Conservation (phyloP, 2,329 filamentous ascomycete species). For the Aspergillus nomiae region DNA sequence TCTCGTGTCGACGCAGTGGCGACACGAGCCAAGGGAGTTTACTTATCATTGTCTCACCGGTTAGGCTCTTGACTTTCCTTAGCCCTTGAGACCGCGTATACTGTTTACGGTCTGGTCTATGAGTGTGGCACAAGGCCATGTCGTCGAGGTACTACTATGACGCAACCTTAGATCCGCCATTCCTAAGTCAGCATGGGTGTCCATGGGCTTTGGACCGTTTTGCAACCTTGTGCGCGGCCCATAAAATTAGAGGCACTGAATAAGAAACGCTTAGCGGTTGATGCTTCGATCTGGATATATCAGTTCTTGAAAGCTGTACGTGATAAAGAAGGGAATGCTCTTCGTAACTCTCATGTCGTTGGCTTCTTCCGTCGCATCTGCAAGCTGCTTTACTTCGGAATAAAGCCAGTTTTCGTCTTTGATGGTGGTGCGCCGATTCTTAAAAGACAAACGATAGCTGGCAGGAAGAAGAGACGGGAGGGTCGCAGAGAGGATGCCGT, state of each 20-base stretch:
- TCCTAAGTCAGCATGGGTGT: conserved; percentile 73
- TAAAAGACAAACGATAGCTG: conserved; percentile 86
- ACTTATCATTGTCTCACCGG: not conserved
- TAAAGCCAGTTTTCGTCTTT: conserved; percentile 96
- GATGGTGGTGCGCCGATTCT: conserved; percentile 90
- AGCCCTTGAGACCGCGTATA: not conserved
- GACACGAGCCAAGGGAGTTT: not conserved
- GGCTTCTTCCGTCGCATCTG: conserved; percentile 98
- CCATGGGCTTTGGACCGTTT: conserved; percentile 93
- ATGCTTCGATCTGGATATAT: conserved; percentile 99
- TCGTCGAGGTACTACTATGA: conserved; percentile 2
- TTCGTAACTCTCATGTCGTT: conserved; percentile 93
- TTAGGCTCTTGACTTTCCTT: not conserved
- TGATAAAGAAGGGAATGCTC: conserved; percentile 95
- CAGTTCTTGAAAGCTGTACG: conserved; percentile 98
- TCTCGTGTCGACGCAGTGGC: conserved; percentile 18
- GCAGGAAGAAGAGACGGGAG: conserved; percentile 76
- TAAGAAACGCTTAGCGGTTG: conserved; percentile 91
- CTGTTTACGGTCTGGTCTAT: not conserved
- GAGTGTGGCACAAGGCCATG: not conserved
- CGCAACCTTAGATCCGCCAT: conserved; percentile 4
- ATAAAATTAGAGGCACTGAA: conserved; percentile 97
- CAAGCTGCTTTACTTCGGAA: conserved; percentile 95
- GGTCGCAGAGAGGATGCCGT: conserved; percentile 91
- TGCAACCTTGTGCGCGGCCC: conserved; percentile 91